These are phyloP conservation scores for Aspergillus bridgeri DNA, from an alignment of 495 filamentous ascomycete genomes.

Conservation along the genomic window DNA sequence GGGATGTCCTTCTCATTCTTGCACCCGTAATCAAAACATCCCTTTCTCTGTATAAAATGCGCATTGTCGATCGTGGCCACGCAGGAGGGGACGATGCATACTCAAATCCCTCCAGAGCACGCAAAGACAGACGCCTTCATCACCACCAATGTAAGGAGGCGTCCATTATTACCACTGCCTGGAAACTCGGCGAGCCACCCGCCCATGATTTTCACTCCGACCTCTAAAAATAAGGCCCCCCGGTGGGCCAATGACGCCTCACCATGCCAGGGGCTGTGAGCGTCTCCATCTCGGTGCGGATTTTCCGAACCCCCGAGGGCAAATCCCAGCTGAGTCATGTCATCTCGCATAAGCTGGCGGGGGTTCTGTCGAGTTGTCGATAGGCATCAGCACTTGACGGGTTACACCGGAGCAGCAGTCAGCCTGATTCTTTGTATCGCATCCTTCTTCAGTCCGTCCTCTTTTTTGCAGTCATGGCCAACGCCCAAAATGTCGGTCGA, in stretches of 20 bases:
- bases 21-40: background rate
- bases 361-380: too few relatives aligned
- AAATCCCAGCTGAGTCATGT: too few relatives aligned
- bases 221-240: background rate
- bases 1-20: too few relatives aligned
- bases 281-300: background rate
- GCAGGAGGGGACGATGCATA: background rate
- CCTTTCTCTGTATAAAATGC: background rate
- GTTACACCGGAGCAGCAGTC: background rate
- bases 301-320: background rate
- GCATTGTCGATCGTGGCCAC: background rate
- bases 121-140: background rate
- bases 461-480: too few relatives aligned
- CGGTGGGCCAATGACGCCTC: background rate
- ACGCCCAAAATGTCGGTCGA: background rate
- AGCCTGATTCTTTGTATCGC: background rate
- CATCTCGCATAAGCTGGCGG: too few relatives aligned
- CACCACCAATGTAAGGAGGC: conserved; percentile 4
- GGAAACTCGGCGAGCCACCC: background rate
- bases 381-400: background rate
- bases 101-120: background rate
- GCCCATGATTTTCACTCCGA: background rate
- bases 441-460: too few relatives aligned
- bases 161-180: background rate
- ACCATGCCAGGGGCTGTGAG: background rate